Evolutionary conservation across 139 green algal genomes (phyloP), one percentile per base, ranked within the genome.

Genomic region (Pseudopediastrum boryanum): DNA sequence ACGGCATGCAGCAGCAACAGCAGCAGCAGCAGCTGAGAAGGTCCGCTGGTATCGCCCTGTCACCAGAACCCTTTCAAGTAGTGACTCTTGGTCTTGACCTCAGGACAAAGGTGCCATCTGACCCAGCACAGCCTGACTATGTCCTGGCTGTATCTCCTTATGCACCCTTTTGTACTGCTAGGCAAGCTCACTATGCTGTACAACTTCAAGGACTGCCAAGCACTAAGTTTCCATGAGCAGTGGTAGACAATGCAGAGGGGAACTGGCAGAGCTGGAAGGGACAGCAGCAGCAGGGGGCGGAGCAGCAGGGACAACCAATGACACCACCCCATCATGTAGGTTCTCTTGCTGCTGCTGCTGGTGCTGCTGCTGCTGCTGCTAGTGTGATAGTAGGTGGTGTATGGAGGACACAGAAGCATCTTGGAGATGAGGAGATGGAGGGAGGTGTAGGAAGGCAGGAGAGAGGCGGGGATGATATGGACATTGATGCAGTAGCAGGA

Each of bases 121-220:
- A n/a, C n/a, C n/a, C n/a, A n/a, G n/a, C n/a, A n/a, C n/a, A n/a
- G n/a, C n/a, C n/a, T n/a, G n/a, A n/a, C n/a, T n/a, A n/a, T n/a
- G n/a, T n/a, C n/a, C n/a, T n/a, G n/a, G n/a, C n/a, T n/a, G n/a
- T n/a, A n/a, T n/a, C n/a, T n/a, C n/a, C n/a, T n/a, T n/a, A n/a
- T n/a, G n/a, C n/a, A n/a, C n/a, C n/a, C n/a, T n/a, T n/a, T n/a
- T 6, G 33, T 7, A 8, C 78, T n/a, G 36, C 67, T 74, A 89
- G 84, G 43, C 72, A 83, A 71, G 42, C 90, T 99, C 3, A 97
- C 94, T 25, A 98, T 99, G 94, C 88, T 98, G 38, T 98, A 98
- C 88, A 83, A 94, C 67, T 92, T 96, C 10, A 51, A 81, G 16
- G 66, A 91, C 9, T 94, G 96, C 13, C 85, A 84, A 96, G 91